phyloP scores from a whole-genome alignment of 2,329 filamentous ascomycete species.

The Ceratocystis alfenasii region DNA sequence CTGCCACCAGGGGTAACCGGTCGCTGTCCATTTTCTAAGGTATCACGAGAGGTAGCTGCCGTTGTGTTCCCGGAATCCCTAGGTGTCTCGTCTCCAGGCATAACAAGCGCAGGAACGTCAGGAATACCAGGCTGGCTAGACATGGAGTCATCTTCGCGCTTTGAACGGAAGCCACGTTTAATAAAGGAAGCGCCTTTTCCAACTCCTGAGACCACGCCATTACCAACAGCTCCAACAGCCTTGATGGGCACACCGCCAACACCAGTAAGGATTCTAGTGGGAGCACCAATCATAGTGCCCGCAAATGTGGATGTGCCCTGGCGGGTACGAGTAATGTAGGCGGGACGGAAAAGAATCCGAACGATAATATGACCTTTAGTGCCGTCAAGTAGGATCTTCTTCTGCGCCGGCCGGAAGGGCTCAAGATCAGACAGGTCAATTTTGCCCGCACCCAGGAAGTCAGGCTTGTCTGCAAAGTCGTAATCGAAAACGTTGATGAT shows the following conservation, averaged over 20 bases:
- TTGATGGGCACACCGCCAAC: constrained; percentile 86
- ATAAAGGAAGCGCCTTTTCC: constrained; percentile 86
- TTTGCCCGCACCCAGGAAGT: constrained; percentile 65
- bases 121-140: constrained; percentile 34
- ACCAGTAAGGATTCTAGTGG: constrained; percentile 74
- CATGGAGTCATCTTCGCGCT: constrained; percentile 47
- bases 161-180: constrained; percentile 66
- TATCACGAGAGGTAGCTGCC: constrained; percentile 28
- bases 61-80: constrained; percentile 23
- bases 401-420: constrained; percentile 70
- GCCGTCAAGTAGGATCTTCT: constrained; percentile 65
- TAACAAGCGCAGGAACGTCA: constrained; percentile 33
- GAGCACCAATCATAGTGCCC: constrained; percentile 71
- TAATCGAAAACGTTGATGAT: constrained; percentile 79
- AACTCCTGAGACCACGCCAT: constrained; percentile 45
- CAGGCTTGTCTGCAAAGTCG: constrained; percentile 91
- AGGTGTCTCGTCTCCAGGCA: constrained; percentile 20
- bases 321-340: constrained; percentile 74
- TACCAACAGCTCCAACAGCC: constrained; percentile 60
- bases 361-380: constrained; percentile 77
- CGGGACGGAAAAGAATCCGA: constrained; percentile 80
- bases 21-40: constrained; percentile 22
- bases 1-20: constrained; percentile 20
- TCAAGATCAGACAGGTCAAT: constrained; percentile 72
- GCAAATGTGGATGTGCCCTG: constrained; percentile 90